phyloP scores from a whole-genome alignment of 345 rosid genomes.

The Mallotus nudiflorus region DNA sequence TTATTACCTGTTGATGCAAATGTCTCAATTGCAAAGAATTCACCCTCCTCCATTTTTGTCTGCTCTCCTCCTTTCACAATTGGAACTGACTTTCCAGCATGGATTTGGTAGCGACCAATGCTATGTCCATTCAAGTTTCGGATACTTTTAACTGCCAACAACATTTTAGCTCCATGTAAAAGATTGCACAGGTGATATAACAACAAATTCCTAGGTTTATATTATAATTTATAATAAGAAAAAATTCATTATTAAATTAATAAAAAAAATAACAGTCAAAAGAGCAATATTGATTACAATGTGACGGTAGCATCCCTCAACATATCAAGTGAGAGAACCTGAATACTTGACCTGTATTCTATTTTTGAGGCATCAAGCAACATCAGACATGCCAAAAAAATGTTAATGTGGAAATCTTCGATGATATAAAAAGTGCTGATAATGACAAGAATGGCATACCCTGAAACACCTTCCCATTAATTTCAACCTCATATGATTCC shows the following conservation, averaged over 20 bases:
- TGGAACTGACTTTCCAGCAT: conserved; percentile 95
- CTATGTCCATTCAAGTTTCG: conserved; percentile 89
- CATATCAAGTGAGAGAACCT: background rate
- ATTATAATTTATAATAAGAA: background rate
- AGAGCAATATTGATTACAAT: background rate
- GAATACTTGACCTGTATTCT: background rate
- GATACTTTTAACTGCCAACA: conserved; percentile 75
- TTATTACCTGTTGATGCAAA: conserved; percentile 84
- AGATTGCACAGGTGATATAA: background rate
- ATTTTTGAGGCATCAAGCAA: background rate
- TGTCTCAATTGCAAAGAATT: conserved; percentile 91
- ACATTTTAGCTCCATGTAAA: conserved; percentile 10
- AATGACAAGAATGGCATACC: conserved; percentile 45
- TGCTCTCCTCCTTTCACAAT: conserved; percentile 97
- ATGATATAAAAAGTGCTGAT: background rate
- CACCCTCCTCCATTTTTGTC: conserved; percentile 98
- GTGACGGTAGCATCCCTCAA: background rate
- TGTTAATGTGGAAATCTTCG: background rate
- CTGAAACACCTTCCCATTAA: conserved; percentile 86
- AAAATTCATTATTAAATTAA: background rate
- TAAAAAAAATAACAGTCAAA: background rate
- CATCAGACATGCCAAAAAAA: background rate
- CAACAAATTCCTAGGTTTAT: background rate
- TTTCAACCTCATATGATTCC: conserved; percentile 98
- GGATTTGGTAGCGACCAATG: conserved; percentile 83